Evolutionary conservation across 805 yeast genomes (phyloP), one percentile per base, ranked within the genome.

Genomic region (Millerozyma miso): DNA sequence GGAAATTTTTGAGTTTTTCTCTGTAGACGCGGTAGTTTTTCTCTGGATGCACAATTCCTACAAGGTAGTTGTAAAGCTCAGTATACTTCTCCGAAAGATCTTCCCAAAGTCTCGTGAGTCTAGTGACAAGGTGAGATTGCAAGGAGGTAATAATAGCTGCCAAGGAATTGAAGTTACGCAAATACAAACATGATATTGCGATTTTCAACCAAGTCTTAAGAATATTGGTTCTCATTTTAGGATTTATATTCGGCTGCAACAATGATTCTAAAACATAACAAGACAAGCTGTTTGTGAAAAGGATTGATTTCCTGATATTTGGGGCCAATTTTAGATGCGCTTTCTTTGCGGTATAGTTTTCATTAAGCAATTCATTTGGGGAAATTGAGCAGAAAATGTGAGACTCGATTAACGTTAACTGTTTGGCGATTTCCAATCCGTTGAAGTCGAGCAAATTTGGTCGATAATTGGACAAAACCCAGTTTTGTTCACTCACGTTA

Each of bases 121-220:
- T 71, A 0, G 88, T 80, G 34, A 86, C 65, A 34, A 83, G 71
- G 56, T 83, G 86, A 40, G 84, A 81, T 57, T 86, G 95, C 47
- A 86, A 66, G 1, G 89, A 74, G 0, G 89, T 84, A 67, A 86
- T 79, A 37, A 86, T 83, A 1, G 91, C 83, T 1, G 91, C 90
- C 47, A 86, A 66, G 0, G 93, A 81, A 56, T 86, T 86, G 66
- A 81, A 85, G 57, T 86, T 86, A 46, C 89, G 69, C 58, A 85
- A 70, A 53, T 85, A 83, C 34, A 83, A 69, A 50, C 89, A 81
- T 1, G 89, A 82, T 41, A 83, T 69, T 0, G 88, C 86, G 29
- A 85, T 73, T 54, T 83, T 83, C 44, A 86, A 63, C 95, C 95
- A 86, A 12, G 79, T 73, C 51, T 80, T 80, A 31, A 85, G 58